Base-by-base conservation (phyloP, 1,284 basidiomycete species). In the Cutaneotrichosporon cyanovorans region DNA sequence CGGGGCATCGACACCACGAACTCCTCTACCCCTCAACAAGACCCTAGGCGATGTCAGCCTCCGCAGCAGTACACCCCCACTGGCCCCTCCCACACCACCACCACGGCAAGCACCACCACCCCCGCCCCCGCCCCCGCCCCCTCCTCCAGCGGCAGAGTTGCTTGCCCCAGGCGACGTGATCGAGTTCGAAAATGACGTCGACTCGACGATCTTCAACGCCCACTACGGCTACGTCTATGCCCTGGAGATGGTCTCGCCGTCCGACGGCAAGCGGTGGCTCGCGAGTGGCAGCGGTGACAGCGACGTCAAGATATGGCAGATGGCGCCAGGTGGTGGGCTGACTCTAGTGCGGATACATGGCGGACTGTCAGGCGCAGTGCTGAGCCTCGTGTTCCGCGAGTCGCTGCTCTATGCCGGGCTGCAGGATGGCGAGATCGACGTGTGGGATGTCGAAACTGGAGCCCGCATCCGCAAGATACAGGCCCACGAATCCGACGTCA, bases 181-280 rank as follows among this genome's bases (percentile, higher is more conserved):
- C 19, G 66, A 71, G 38, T 49, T 73, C 16, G 74, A 78, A 46
- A 80, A 91, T 21, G 78, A 81, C 5, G 73, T 78, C 11, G 74
- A 75, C 43, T 84, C 85, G 56, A 82, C 87, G 16, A 75, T 89
- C 28, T 82, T 86, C 56, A 85, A 86, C 2, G 92, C 91, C 1
- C 92, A 97, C 68, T 90, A 82, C 67, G 92, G 92, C 10, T 97
- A 97, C 65, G 79, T 96, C 14, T 96, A 96, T 65, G 88, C 85
- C 56, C 82, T 96, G 76, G 74, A 80, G 1, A 72, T 84, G 30
- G 63, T 72, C 25, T 37, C 48, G n/a, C 57, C 59, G 41, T 55
- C 51, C 2, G 73, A 75, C 19, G 73, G 72, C 7, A 67, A 61
- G 18, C 71, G 77, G 10, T 79, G 82, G 55, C 77, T 92, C 12